Base-by-base conservation (phyloP, 2,329 filamentous ascomycete genomes). In the Alternaria infectoria region DNA sequence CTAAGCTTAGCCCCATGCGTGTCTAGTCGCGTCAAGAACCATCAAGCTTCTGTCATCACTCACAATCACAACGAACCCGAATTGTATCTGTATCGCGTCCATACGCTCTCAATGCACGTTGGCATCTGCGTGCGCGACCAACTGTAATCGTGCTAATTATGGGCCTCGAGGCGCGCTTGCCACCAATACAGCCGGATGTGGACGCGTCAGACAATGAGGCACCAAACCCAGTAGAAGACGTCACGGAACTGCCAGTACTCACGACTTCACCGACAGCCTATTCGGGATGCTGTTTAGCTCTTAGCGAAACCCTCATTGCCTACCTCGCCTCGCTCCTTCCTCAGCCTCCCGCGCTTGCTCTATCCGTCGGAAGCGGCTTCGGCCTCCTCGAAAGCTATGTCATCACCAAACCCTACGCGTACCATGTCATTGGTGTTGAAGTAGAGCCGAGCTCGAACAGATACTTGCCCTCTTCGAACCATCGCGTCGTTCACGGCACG, bases 281-380 rank as follows among this genome's bases (percentile, higher is more conserved):
- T 51, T 59, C 79, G 0, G 76, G 76, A 54, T 80, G 76, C 61
- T 81, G 80, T 63, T 74, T 81, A 36, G 72, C 69, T 55, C 72
- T 81, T 19, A 80, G 79, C 55, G 56, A 43, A 26, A 65, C 69
- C 19, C 73, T 81, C 30, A 49, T 81, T 28, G 49, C 52, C 9
- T 65, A 71, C 32, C 49, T 80, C 19, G 46, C 36, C 13, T 52
- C 66, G 19, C 65, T 76, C 15, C 72, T 81, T 4, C 69, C 77
- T 3, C 45, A 57, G 3, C 13, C 69, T 5, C 73, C 74, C 5
- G 59, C 59, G 40, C 59, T 76, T 12, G 65, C 56, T 13, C 70
- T 85, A 43, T 85, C 83, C 3, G 80, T 87, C 52, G 85, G 86
- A 59, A 82, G 82, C 65, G 86, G 86, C 49, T 83, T 77, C 46